phyloP scores from a whole-genome alignment of 305 asterid species.

The Ilex paraguariensis region DNA sequence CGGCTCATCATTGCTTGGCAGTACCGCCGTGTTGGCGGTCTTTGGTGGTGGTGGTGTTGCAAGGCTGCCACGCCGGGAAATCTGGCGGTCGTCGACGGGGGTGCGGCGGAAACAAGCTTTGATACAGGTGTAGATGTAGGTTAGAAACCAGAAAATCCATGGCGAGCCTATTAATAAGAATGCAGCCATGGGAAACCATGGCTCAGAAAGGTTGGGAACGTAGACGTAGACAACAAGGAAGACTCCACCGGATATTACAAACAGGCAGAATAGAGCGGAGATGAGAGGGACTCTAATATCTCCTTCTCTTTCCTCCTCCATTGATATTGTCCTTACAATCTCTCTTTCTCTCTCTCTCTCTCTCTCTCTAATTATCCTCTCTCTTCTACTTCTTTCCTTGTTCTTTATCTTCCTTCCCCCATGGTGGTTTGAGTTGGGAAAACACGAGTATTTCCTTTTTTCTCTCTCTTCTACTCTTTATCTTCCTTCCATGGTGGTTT shows the following conservation, averaged over 20 bases:
- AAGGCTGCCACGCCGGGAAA: slow-evolving; percentile 14
- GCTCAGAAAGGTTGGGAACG: slow-evolving; percentile 32
- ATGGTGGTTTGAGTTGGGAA: too few species aligned
- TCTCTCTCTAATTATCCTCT: too few species aligned
- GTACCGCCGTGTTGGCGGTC: slow-evolving; percentile 8
- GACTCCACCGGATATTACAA: slow-evolving; percentile 46
- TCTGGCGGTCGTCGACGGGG: slow-evolving; percentile 14
- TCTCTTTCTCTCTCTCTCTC: neutral
- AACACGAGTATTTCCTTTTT: too few species aligned
- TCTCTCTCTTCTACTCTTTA: too few species aligned
- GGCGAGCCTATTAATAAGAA: slow-evolving; percentile 53
- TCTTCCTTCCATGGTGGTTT: too few species aligned
- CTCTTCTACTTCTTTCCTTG: neutral
- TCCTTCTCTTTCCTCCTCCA: slow-evolving; percentile 51
- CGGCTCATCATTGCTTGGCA: neutral
- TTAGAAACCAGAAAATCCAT: slow-evolving; percentile 59
- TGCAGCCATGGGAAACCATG: slow-evolving; percentile 55
- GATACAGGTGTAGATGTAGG: slow-evolving; percentile 39
- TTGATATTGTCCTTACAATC: slow-evolving; percentile 5
- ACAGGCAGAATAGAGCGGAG: slow-evolving; percentile 45
- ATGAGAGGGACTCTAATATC: slow-evolving; percentile 55
- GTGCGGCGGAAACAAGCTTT: slow-evolving; percentile 23
- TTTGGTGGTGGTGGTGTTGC: neutral
- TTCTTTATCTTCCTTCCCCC: neutral
- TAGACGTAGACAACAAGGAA: slow-evolving; percentile 42